Conservation (phyloP, 225 moss, liverwort and hornwort genomes). For the Polytrichum formosum region DNA sequence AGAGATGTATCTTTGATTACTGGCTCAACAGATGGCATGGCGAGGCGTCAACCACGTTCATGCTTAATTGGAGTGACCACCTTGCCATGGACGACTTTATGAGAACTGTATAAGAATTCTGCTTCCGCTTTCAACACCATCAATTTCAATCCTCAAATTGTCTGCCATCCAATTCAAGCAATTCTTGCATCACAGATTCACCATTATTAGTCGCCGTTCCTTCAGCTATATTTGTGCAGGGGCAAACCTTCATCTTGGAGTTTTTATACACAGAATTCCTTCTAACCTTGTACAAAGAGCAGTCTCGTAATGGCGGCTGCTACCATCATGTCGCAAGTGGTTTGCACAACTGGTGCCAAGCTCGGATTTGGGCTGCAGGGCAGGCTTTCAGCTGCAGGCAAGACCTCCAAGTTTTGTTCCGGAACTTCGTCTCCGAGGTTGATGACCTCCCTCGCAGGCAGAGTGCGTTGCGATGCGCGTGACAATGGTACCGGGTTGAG, state of each 20-base stretch:
- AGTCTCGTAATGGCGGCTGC: neutral
- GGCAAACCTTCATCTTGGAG: too few relatives aligned
- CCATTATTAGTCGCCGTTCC: too few relatives aligned
- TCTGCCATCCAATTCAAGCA: too few relatives aligned
- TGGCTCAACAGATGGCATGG: too few relatives aligned
- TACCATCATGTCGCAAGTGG: slow-evolving; percentile 13
- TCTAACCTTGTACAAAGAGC: too few relatives aligned
- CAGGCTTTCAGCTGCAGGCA: neutral
- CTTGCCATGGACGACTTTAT: neutral
- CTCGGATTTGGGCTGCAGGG: neutral
- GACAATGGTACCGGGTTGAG: neutral
- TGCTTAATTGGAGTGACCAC: neutral
- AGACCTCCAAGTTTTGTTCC: neutral
- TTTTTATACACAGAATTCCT: too few relatives aligned
- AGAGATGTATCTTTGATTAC: too few relatives aligned
- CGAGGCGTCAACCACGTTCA: too few relatives aligned
- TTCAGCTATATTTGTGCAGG: too few relatives aligned
- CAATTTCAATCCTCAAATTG: neutral
- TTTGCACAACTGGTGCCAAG: neutral
- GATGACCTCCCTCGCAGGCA: neutral
- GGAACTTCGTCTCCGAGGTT: slow-evolving; percentile 2
- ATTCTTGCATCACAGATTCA: neutral
- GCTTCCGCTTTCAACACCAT: neutral
- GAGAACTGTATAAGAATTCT: too few relatives aligned
- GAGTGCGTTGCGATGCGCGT: slow-evolving; percentile 4